phyloP scores from a whole-genome alignment of 768 basidiomycete species.

The Psilocybe cyanescens region DNA sequence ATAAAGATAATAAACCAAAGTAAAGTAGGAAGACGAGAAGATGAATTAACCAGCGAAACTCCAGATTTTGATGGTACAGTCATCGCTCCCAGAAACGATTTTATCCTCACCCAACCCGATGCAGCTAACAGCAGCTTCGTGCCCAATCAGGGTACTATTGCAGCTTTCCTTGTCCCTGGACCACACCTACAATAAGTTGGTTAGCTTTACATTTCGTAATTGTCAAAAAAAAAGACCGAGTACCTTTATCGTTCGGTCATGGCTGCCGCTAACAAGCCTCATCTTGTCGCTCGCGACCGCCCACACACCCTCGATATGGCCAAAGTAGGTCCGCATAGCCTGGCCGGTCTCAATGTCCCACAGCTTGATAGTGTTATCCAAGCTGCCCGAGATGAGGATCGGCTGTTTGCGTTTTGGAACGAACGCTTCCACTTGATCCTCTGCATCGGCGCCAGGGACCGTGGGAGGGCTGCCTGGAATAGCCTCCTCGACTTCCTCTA shows the following conservation, averaged over 20 bases:
- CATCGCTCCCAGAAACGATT: slow-evolving; percentile 96
- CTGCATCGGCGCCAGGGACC: background rate
- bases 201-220: slow-evolving; percentile 4
- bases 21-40: slow-evolving; percentile 1
- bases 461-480: background rate
- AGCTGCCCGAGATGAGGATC: slow-evolving; percentile 83
- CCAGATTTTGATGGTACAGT: slow-evolving; percentile 88
- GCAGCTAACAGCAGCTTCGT: slow-evolving; percentile 93
- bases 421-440: slow-evolving; percentile 13
- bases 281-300: slow-evolving; percentile 91
- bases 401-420: slow-evolving; percentile 53
- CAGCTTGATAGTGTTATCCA: slow-evolving; percentile 94
- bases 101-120: slow-evolving; percentile 92
- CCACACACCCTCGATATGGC: slow-evolving; percentile 99
- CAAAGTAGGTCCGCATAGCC: slow-evolving; percentile 83
- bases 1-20: background rate
- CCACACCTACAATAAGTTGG: slow-evolving; percentile 75
- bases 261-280: slow-evolving; percentile 89
- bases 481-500: slow-evolving; percentile 22
- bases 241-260: slow-evolving; percentile 97
- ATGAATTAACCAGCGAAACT: slow-evolving; percentile 51
- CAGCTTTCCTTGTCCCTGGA: slow-evolving; percentile 87
- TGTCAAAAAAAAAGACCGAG: slow-evolving; percentile 25
- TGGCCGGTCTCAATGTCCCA: slow-evolving; percentile 94
- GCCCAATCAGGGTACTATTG: slow-evolving; percentile 88